Conservation (phyloP, 2,329 filamentous ascomycete genomes). For the Talaromyces sp. region DNA sequence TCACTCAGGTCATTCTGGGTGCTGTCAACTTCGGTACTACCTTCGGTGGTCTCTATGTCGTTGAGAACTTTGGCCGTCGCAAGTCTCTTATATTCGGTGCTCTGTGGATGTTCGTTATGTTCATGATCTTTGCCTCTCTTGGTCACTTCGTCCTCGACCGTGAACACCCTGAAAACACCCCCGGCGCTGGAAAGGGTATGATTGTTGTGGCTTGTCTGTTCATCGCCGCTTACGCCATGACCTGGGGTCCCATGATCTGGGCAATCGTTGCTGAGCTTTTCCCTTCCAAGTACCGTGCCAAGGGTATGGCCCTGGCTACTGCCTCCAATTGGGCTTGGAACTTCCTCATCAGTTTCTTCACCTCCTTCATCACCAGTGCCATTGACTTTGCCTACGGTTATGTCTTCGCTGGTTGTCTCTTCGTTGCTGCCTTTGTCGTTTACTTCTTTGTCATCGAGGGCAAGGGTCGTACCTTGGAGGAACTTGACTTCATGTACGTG, state of each 20-base stretch:
- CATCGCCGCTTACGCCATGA: constrained; percentile 68
- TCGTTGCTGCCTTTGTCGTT: constrained; percentile 62
- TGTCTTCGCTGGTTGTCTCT: constrained; percentile 73
- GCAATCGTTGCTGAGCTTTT: constrained; percentile 49
- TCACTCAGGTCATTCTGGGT: constrained; percentile 65
- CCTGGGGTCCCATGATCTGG: constrained; percentile 66
- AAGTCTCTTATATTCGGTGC: constrained; percentile 68
- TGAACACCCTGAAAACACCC: constrained; percentile 45
- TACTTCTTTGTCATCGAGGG: constrained; percentile 79
- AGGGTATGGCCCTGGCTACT: constrained; percentile 78
- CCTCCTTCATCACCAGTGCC: constrained; percentile 70
- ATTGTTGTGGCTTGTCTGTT: constrained; percentile 73
- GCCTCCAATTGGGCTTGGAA: constrained; percentile 77
- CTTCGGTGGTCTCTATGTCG: constrained; percentile 68
- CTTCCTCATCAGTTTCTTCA: constrained; percentile 75
- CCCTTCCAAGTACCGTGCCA: constrained; percentile 61
- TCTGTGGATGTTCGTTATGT: constrained; percentile 67
- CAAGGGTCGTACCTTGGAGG: constrained; percentile 70
- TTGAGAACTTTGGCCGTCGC: constrained; percentile 69
- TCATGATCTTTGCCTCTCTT: constrained; percentile 65
- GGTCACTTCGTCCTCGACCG: constrained; percentile 50
- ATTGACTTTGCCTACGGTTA: constrained; percentile 77
- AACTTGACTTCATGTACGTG: constrained; percentile 75
- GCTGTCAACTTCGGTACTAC: constrained; percentile 70
- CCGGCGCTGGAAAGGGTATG: constrained; percentile 64